Base-by-base conservation (phyloP, 768 basidiomycete genomes). In the Cubamyces sp. region DNA sequence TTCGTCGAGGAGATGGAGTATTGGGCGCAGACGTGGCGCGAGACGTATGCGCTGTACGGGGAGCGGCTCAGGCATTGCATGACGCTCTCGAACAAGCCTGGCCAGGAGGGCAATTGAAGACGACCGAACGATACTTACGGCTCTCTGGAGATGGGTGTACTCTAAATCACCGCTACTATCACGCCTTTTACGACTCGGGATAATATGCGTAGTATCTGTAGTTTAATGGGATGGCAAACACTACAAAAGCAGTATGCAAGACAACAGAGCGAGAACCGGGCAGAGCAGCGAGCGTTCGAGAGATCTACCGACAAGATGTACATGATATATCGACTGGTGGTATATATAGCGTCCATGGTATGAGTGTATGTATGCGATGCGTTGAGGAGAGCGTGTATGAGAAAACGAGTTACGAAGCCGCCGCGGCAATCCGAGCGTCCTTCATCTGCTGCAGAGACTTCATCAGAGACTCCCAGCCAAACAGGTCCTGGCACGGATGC, bases 1-100 rank as follows among this genome's bases (percentile, higher is more conserved):
- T 77, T 70, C 55, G 62, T 61, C 18, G 72, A 76, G 53, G 77
- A 78, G 66, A 68, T 78, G 14, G 69, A 68, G 23, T 67, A 69
- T 68, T 77, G 76, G 76, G 66, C 65, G 15, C 72, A 73, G 7
- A 73, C 74, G 16, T 76, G 70, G 62, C 54, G 67, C 19, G 65
- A 65, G 25, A 74, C 75, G 77, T 60, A 59, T 39, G 28, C 26
- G 42, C 28, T 40, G n/a, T 53, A 62, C 49, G 53, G 47, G 18
- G 55, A 52, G 34, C 40, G 30, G 55, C 58, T 66, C 34, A 55
- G 53, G 42, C 40, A 18, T 16, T 68, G 67, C 45, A 55, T 60
- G 57, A 19, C 23, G 51, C 63, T 64, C 30, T 60, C 57, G 30
- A 30, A 64, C 40, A 50, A 19, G 28, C 57, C 57, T 19, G 58